These are phyloP conservation scores for Aspergillus clavatus DNA, from an alignment of 2,329 filamentous ascomycete genomes.

Conservation along the genomic window DNA sequence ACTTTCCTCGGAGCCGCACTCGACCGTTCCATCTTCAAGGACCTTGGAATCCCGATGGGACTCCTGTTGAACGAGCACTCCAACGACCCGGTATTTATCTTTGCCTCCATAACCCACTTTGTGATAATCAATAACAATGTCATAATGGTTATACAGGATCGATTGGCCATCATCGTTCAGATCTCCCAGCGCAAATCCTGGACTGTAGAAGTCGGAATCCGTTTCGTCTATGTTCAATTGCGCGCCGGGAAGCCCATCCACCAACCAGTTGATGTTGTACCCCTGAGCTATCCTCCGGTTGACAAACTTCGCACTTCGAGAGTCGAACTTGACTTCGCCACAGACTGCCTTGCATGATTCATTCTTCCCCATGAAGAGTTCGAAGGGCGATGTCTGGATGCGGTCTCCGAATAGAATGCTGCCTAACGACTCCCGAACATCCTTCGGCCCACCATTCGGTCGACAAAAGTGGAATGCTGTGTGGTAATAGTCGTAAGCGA, in stretches of 20 bases:
- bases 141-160: constrained; percentile 87
- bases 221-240: constrained; percentile 76
- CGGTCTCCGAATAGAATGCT: constrained; percentile 97
- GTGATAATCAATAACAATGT: constrained; percentile 91
- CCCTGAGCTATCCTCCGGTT: constrained; percentile 76
- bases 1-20: constrained; percentile 58
- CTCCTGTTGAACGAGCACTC: constrained; percentile 78
- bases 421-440: constrained; percentile 82
- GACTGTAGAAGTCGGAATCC: constrained; percentile 77
- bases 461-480: constrained; percentile 81
- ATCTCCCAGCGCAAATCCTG: constrained; percentile 76
- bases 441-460: constrained; percentile 69
- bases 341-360: constrained; percentile 84
- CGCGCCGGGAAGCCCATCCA: constrained; percentile 88
- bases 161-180: constrained; percentile 52
- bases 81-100: constrained; percentile 79
- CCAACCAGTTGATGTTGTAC: constrained; percentile 91
- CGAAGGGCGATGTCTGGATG: constrained; percentile 93
- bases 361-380: constrained; percentile 79
- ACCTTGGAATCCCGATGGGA: constrained; percentile 59
- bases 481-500: constrained; percentile 96
- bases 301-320: constrained; percentile 68
- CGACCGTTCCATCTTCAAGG: constrained; percentile 49
- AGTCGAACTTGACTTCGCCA: constrained; percentile 59
- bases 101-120: constrained; percentile 54